A percentile compares a stretch with the other conserved stretches of the same genome.
Evolutionary conservation across 495 filamentous ascomycete species (phyloP).

Genomic region (Bathelium albidoporum): DNA sequence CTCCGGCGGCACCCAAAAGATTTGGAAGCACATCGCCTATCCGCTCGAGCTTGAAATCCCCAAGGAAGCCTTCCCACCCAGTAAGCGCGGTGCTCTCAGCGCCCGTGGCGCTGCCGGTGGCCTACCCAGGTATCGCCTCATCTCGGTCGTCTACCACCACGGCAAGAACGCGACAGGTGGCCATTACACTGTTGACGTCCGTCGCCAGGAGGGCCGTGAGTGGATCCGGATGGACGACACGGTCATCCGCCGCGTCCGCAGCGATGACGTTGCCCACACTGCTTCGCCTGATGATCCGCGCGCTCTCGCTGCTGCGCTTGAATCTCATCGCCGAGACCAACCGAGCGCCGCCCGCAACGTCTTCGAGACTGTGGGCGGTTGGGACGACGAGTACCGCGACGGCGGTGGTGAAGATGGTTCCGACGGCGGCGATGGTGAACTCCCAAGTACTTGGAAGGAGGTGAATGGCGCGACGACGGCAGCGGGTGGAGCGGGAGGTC

Average conservation of each 20-base stretch:
- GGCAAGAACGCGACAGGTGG: slow-evolving; percentile 91
- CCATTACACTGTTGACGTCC: slow-evolving; percentile 93
- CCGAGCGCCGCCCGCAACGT: slow-evolving; percentile 47
- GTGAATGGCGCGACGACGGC: slow-evolving; percentile 51
- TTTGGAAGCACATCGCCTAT: slow-evolving; percentile 97
- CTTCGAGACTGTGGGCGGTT: slow-evolving; percentile 60
- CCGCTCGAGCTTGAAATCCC: slow-evolving; percentile 91
- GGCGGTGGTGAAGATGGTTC: slow-evolving; percentile 34
- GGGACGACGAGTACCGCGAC: slow-evolving; percentile 43
- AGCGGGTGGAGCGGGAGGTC: slow-evolving; percentile 41
- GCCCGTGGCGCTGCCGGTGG: slow-evolving; percentile 41
- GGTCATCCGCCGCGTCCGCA: slow-evolving; percentile 69
- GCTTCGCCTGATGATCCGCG: slow-evolving; percentile 71
- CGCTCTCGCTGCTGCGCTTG: slow-evolving; percentile 52
- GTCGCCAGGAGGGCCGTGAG: slow-evolving; percentile 82
- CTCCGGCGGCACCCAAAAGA: slow-evolving; percentile 85
- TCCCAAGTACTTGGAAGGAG: slow-evolving; percentile 73
- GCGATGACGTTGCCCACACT: slow-evolving; percentile 83
- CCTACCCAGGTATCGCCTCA: slow-evolving; percentile 71
- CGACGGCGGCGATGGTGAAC: slow-evolving; percentile 24
- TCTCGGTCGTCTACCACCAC: slow-evolving; percentile 93
- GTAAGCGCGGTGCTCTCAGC: slow-evolving; percentile 53
- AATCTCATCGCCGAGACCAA: slow-evolving; percentile 52
- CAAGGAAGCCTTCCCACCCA: slow-evolving; percentile 75
- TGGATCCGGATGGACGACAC: slow-evolving; percentile 97